Conservation (phyloP, 2,329 filamentous ascomycete genomes). For the Acrocalymma vagum region DNA sequence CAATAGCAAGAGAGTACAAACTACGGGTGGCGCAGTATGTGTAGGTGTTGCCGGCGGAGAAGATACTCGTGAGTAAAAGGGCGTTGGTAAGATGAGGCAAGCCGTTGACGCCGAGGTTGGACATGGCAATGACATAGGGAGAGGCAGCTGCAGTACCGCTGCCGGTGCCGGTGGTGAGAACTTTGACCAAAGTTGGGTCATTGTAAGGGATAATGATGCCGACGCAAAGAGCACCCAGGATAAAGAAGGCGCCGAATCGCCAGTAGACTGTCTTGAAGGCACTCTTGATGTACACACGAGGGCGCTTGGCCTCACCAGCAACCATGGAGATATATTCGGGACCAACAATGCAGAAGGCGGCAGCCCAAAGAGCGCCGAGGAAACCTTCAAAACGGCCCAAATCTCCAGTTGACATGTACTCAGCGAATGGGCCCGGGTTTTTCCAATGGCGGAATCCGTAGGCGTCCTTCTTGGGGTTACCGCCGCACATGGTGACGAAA, state of each 20-base stretch:
- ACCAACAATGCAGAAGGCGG: constrained; percentile 57
- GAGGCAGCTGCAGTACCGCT: constrained; percentile 64
- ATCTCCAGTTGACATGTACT: constrained; percentile 29
- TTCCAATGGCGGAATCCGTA: constrained; percentile 58
- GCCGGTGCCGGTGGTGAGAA: constrained; percentile 36
- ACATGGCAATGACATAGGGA: constrained; percentile 71
- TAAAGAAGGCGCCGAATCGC: constrained; percentile 58
- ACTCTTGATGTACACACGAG: constrained; percentile 55
- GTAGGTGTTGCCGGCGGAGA: constrained; percentile 65
- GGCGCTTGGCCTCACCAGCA: constrained; percentile 56
- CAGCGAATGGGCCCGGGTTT: constrained; percentile 44
- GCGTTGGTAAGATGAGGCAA: constrained; percentile 69
- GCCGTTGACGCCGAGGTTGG: constrained; percentile 60
- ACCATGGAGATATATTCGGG: constrained; percentile 61
- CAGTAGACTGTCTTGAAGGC: constrained; percentile 59
- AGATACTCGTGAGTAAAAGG: constrained; percentile 62
- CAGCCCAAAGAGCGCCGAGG: constrained; percentile 49
- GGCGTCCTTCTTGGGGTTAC: constrained; percentile 51
- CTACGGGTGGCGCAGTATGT: constrained; percentile 63
- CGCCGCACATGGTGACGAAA: constrained; percentile 56
- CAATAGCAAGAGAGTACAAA: constrained; percentile 62
- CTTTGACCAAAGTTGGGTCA: constrained; percentile 73
- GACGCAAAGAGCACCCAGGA: constrained; percentile 54
- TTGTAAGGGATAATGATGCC: constrained; percentile 67
- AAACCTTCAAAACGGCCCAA: constrained; percentile 47